Base-by-base conservation (phyloP, 257 asterid species). In the Solanum acaule region DNA sequence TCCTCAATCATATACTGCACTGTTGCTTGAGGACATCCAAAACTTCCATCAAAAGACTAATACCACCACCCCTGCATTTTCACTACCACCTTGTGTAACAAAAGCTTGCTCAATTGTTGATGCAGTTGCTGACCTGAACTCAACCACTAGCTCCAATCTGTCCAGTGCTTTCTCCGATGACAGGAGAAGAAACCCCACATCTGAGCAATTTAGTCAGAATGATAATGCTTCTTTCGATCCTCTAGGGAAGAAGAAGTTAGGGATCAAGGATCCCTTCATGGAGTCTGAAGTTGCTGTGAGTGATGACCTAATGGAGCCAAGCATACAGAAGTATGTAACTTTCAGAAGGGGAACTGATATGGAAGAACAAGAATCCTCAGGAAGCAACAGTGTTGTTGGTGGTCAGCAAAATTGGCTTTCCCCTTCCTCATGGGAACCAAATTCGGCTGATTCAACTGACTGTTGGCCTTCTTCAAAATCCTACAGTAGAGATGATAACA, bases 101-200 rank as follows among this genome's bases (percentile, higher is more conserved):
- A 97, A 97, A 86, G 99, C 99, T 56, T 91, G 96, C 89, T 95
- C 98, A 35, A 97, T 97, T 83, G 96, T 96, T 56, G 99, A 97
- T 85, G 99, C 99, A 63, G 99, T 97, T 34, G 99, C 99, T 10
- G 99, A 97, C 87, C 96, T 97, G 70, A 97, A 97, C 92, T 97
- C 99, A 89, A 93, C 89, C 92, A 89, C 94, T 7, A 89, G 93
- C 86, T 91, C 98, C 67, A 92, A 89, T 34, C 34, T 91, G 56
- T 88, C 93, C 29, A 88, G 88, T 42, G 87, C 90, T 23, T 73
- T 91, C 83, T 86, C 94, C 0, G 95, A 90, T 42, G 93, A 92
- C 59, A 90, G 89, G 61, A 90, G 86, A 77, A 88, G 92, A 83
- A 91, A 89, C 76, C 91, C 93, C 7, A 38, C 77, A 1, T 56